phyloP scores from a whole-genome alignment of 176 grass and related monocot genomes.

The Musa itinerans region DNA sequence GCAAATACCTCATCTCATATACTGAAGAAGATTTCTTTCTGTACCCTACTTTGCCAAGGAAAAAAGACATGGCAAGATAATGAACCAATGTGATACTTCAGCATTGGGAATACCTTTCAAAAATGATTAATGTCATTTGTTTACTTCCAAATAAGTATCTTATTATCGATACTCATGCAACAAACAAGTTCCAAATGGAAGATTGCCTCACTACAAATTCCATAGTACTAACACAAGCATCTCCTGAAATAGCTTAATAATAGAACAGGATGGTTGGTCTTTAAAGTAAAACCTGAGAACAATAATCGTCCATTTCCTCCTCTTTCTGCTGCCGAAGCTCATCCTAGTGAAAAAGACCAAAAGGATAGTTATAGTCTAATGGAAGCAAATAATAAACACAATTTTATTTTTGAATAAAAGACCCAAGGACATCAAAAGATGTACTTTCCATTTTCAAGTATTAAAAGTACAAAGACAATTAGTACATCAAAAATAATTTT shows the following conservation, averaged over 20 bases:
- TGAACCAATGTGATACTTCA: neutral
- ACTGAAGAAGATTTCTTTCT: neutral
- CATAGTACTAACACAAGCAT: neutral
- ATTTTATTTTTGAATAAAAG: neutral
- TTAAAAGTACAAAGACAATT: too few relatives aligned
- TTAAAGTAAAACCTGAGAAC: conserved; percentile 68
- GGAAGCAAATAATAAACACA: neutral
- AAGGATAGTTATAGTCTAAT: conserved; percentile 16
- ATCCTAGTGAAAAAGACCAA: conserved; percentile 48
- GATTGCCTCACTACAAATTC: too few relatives aligned
- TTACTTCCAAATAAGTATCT: too few relatives aligned
- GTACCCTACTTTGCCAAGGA: neutral
- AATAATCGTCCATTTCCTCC: conserved; percentile 99
- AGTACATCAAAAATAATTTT: too few relatives aligned
- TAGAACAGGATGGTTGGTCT: neutral
- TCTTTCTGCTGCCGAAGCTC: conserved; percentile 91
- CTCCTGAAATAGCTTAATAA: neutral
- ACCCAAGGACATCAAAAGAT: neutral
- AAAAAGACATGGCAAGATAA: neutral
- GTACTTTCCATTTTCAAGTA: too few relatives aligned
- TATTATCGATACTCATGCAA: too few relatives aligned
- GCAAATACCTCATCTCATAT: neutral
- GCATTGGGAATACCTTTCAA: neutral
- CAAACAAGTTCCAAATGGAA: too few relatives aligned
- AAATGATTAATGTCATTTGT: too few relatives aligned